Percentiles rank a stretch among this genome's conserved stretches.
Conservation (phyloP, 352 stramenopile species). For the Thraustochytrium striatum region DNA sequence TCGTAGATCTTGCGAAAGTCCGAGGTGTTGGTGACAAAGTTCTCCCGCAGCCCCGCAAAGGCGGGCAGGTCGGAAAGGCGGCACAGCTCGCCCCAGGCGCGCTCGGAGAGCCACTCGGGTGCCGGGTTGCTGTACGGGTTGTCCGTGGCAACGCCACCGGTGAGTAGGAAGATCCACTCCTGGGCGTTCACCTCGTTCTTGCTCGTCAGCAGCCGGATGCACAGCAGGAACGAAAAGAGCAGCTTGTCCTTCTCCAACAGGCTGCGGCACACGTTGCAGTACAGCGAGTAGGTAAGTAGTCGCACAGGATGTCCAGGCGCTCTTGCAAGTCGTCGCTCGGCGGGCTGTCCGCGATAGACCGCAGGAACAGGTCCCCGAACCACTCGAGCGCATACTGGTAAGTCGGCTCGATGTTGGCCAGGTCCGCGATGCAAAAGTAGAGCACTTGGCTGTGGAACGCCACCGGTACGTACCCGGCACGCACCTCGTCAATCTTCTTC, state of each 20-base stretch:
- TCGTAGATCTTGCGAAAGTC: constrained; percentile 65
- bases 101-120: constrained; percentile 80
- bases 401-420: constrained; percentile 89
- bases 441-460: constrained; percentile 82
- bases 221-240: constrained; percentile 88
- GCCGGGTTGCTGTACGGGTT: constrained; percentile 79
- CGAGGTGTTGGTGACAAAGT: constrained; percentile 63
- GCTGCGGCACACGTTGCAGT: constrained; percentile 89
- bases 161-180: constrained; percentile 90
- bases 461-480: constrained; percentile 82
- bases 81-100: constrained; percentile 86
- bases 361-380: constrained; percentile 91
- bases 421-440: constrained; percentile 90
- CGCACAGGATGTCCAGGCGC: constrained; percentile 78
- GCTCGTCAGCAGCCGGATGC: constrained; percentile 79
- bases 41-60: constrained; percentile 82
- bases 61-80: constrained; percentile 77
- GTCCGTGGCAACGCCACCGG: constrained; percentile 81
- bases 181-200: constrained; percentile 62
- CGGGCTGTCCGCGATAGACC: constrained; percentile 75
- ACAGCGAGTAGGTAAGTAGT: constrained; percentile 89
- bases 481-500: constrained; percentile 84
- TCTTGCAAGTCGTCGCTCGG: constrained; percentile 67
- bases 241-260: constrained; percentile 94
- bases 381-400: constrained; percentile 95